Conservation (phyloP, 164 flowering plant genomes). For the Aristolochia contorta region DNA sequence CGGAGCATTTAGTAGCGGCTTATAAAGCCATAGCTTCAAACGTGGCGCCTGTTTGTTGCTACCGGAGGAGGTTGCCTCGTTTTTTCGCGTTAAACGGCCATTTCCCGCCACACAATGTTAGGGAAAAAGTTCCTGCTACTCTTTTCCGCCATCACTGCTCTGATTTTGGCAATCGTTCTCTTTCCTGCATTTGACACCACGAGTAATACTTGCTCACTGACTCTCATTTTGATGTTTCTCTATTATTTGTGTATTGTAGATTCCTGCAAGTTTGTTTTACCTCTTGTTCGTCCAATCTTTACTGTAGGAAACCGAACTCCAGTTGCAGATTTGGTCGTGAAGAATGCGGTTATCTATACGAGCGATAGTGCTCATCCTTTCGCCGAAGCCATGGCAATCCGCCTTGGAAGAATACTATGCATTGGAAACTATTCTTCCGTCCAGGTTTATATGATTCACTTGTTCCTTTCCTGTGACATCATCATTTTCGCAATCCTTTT, state of each 20-base stretch:
- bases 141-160: conserved; percentile 11
- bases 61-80: too few species aligned
- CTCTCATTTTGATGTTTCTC: not conserved
- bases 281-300: not conserved
- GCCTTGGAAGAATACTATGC: conserved; percentile 45
- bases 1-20: too few species aligned
- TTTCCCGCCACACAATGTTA: not conserved
- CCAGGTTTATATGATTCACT: conserved; percentile 23
- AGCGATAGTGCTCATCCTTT: conserved; percentile 59
- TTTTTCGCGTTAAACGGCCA: too few species aligned
- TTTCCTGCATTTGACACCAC: conserved; percentile 8
- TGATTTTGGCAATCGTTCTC: conserved; percentile 12
- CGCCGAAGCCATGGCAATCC: conserved; percentile 76
- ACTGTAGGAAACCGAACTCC: not conserved
- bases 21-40: too few species aligned
- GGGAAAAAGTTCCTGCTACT: conserved; percentile 8
- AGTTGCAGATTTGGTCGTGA: conserved; percentile 62
- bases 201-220: not conserved
- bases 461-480: not conserved
- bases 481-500: not conserved
- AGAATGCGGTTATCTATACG: conserved; percentile 64
- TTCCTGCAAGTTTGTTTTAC: not conserved
- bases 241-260: not conserved
- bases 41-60: too few species aligned
- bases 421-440: conserved; percentile 54